Conservation (phyloP, 2,329 filamentous ascomycete species). For the Xylaria sp. region DNA sequence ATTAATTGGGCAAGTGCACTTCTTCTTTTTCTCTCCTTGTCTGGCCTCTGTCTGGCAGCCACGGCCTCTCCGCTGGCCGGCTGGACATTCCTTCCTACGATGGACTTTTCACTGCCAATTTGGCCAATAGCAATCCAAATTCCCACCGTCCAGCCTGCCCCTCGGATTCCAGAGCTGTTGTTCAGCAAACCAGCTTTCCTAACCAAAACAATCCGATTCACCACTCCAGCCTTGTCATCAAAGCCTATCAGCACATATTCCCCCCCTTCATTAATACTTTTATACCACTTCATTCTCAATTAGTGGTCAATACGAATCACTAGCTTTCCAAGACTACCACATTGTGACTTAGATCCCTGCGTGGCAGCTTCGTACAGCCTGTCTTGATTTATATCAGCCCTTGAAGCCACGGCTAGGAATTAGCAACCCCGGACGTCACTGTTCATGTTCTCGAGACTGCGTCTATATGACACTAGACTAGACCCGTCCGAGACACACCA, state of each 20-base stretch:
- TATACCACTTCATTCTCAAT: neutral
- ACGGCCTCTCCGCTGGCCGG: conserved; percentile 21
- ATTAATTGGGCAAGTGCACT: conserved; percentile 9
- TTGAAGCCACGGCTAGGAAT: conserved; percentile 38
- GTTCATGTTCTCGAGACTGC: conserved; percentile 31
- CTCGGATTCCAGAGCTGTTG: conserved; percentile 5
- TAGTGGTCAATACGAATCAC: conserved; percentile 5
- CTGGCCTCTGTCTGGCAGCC: conserved; percentile 33
- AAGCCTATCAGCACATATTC: neutral
- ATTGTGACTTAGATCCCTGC: conserved; percentile 24
- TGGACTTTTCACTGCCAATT: conserved; percentile 34
- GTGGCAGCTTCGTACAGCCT: conserved; percentile 3
- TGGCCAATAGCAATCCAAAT: conserved; percentile 38
- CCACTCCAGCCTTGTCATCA: neutral
- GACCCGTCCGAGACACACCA: conserved; percentile 40
- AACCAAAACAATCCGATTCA: neutral
- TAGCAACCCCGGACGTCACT: conserved; percentile 41
- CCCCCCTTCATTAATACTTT: neutral
- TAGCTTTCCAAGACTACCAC: conserved; percentile 1
- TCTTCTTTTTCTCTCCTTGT: conserved; percentile 25
- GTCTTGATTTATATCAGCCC: conserved; percentile 18
- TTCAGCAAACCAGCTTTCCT: neutral
- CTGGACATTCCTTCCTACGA: conserved; percentile 42
- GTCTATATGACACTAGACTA: conserved; percentile 31
- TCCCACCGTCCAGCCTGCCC: neutral